Conservation (phyloP, 257 asterid genomes). For the Solanum stenotomum region DNA sequence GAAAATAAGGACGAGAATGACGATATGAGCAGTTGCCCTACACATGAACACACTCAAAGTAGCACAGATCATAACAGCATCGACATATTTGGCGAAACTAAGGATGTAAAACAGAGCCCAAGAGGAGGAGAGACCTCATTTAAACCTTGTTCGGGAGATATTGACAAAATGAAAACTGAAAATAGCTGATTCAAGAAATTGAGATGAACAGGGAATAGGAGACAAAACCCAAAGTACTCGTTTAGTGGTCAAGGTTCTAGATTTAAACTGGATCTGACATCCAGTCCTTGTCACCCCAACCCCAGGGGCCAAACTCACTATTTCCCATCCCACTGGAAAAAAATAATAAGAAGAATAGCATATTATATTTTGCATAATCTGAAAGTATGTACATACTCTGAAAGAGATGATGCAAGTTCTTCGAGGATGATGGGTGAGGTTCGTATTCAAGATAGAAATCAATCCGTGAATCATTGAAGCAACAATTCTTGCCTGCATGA, state of each 20-base stretch:
- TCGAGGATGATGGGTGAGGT: constrained; percentile 89
- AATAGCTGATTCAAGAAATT: neutral
- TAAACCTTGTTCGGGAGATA: neutral
- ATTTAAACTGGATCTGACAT: neutral
- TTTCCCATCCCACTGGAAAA: neutral
- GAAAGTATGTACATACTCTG: constrained; percentile 51
- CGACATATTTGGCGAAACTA: neutral
- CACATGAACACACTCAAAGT: neutral
- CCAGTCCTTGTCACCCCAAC: neutral
- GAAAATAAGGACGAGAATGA: neutral
- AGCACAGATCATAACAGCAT: neutral
- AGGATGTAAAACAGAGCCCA: neutral
- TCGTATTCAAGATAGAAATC: constrained; percentile 74
- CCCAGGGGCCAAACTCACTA: neutral
- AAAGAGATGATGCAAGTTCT: constrained; percentile 83
- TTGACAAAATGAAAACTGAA: neutral
- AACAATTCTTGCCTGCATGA: constrained; percentile 80
- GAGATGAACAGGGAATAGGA: neutral
- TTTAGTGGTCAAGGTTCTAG: neutral
- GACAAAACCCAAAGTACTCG: neutral
- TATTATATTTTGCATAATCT: neutral
- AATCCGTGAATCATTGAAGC: constrained; percentile 81
- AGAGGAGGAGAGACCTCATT: neutral
- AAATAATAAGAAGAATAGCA: neutral
- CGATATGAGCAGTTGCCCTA: neutral